These are phyloP conservation scores for Nepenthes mirabilis DNA, from an alignment of 148 eudicot genomes.

Conservation along the genomic window DNA sequence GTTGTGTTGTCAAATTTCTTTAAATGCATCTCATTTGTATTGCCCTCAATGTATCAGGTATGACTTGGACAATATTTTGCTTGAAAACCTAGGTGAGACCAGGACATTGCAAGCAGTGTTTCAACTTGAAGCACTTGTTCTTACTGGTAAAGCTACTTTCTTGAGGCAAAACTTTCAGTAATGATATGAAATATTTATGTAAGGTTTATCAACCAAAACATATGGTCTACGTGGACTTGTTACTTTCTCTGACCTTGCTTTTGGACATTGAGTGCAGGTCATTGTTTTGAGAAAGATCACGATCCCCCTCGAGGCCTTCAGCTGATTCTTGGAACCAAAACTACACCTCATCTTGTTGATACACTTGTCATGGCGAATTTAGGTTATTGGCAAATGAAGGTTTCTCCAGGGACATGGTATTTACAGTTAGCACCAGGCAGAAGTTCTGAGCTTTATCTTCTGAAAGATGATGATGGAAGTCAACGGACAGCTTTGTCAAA, in stretches of 20 bases:
- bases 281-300: constrained; percentile 86
- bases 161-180: not conserved
- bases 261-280: constrained; percentile 40
- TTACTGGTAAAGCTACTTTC: constrained; percentile 47
- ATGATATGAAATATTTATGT: not conserved
- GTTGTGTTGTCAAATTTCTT: not conserved
- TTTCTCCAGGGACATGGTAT: constrained; percentile 92
- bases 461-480: constrained; percentile 58
- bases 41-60: constrained; percentile 40
- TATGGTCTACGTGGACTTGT: constrained; percentile 6
- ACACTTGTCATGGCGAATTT: constrained; percentile 96
- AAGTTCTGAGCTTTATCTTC: constrained; percentile 81
- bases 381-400: constrained; percentile 99
- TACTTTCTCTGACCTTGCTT: not conserved
- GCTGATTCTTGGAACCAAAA: constrained; percentile 85
- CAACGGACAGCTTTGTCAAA: constrained; percentile 36
- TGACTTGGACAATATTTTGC: constrained; percentile 94
- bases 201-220: not conserved
- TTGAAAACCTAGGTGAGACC: constrained; percentile 81
- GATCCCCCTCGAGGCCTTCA: constrained; percentile 96
- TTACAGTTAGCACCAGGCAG: constrained; percentile 93
- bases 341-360: constrained; percentile 81
- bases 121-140: constrained; percentile 96
- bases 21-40: constrained; percentile 3
- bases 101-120: constrained; percentile 90